phyloP scores from a whole-genome alignment of 2,329 filamentous ascomycete genomes.

The Talaromyces islandicus region DNA sequence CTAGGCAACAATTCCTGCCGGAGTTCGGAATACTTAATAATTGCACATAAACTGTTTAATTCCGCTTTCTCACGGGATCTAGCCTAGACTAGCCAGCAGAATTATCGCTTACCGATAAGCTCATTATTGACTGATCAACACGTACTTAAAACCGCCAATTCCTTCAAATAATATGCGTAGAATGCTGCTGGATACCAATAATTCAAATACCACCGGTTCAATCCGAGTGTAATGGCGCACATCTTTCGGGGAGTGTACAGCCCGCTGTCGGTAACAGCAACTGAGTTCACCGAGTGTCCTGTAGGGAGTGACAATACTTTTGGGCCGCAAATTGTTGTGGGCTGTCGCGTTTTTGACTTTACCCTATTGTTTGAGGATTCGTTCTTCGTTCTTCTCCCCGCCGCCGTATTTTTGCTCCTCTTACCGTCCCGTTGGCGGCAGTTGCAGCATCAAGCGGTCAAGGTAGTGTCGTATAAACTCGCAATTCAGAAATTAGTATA shows the following conservation, averaged over 20 bases:
- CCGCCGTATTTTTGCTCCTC: not conserved
- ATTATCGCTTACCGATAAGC: not conserved
- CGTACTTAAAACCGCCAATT: not conserved
- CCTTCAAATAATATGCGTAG: not conserved
- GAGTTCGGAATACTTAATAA: not conserved
- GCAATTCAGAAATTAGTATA: slow-evolving; percentile 15
- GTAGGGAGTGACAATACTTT: not conserved
- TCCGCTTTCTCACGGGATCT: not conserved
- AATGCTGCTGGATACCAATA: not conserved
- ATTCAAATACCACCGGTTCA: not conserved
- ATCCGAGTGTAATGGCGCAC: not conserved
- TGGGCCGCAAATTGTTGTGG: not conserved
- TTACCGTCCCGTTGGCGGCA: not conserved
- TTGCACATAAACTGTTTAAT: not conserved
- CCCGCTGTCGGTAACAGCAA: not conserved
- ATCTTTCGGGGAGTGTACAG: not conserved
- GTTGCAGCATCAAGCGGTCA: slow-evolving; percentile 15
- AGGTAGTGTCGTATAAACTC: slow-evolving; percentile 1
- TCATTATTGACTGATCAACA: not conserved
- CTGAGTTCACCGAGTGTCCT: not conserved
- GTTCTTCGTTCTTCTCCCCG: not conserved
- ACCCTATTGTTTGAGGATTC: not conserved
- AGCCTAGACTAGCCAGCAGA: not conserved
- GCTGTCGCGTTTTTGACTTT: not conserved
- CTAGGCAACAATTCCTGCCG: not conserved